Base-by-base conservation (phyloP, 805 yeast genomes). In the Torulaspora delbrueckii region DNA sequence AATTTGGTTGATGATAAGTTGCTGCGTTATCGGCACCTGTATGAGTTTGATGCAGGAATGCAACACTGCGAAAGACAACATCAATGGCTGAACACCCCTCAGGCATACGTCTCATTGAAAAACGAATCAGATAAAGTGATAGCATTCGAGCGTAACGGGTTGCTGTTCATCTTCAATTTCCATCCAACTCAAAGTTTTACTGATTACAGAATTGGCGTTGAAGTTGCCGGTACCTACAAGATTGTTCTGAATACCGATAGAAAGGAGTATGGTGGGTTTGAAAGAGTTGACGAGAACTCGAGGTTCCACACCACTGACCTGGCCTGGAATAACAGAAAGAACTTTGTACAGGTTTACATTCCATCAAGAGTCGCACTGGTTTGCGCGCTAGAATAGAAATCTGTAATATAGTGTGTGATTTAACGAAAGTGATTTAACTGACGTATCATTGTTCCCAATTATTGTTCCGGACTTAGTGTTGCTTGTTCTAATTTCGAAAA, bases 161-260 rank as follows among this genome's bases (percentile, higher is more conserved):
- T 87, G 26, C 60, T 93, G 41, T 93, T 91, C 58, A 73, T 90
- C 25, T 89, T 90, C 74, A 91, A 93, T 67, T 87, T 93, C 75
- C 87, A 91, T 66, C 95, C 96, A 26, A 76, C 84, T 0, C 71
- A 86, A 45, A 85, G 95, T 2, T 91, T 73, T 66, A 72, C 86
- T 1, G 96, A 88, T 67, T 91, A 90, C 69, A 79, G 95, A 61
- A 74, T 91, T 39, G 98, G 99, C n/a, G 86, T 87, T 16, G 89
- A 91, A 23, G 69, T 58, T 9, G 73, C 91, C 0, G 99, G 98
- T 6, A 71, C 70, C 40, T 91, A 91, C 65, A 75, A 73, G 53
- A 73, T 90, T 41, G 81, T 86, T 24, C 70, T 93, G 57, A 84
- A 85, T 59, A 73, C 90, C 2, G 99, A 91, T 60, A 74, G 74